Base-by-base conservation (phyloP, 148 eudicot species). In the Fagopyrum tataricum region DNA sequence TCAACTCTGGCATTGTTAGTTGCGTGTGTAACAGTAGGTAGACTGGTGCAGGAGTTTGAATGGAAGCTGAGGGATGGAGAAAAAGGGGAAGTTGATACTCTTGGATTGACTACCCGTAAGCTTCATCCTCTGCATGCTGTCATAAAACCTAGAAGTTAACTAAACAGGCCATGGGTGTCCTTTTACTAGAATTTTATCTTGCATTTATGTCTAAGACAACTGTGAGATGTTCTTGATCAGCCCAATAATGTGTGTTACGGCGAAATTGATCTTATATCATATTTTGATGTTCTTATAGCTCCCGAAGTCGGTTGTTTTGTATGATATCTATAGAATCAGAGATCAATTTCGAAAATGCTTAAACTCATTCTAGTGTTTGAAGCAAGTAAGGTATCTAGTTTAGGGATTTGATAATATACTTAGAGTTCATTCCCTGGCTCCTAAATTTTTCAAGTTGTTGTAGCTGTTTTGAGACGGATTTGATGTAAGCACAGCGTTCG, bases 21-120 rank as follows among this genome's bases (percentile, higher is more conserved):
- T 53, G 59, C 83, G 2, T 79, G 92, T 72, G 71, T 75, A 0
- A 56, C 84, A 0, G 82, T 88, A 13, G 92, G 79, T 1, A 84
- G 92, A 73, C 49, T 86, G 0, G 75, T 88, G 2, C 92, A 88
- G 72, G 88, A 88, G 70, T 88, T 86, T 9, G 86, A 82, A 77
- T 88, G 92, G 92, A 81, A 72, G 44, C 73, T 88, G n/a, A 76
- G 49, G 21, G 85, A 79, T 2, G 81, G 82, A 48, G 89, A 84
- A 49, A 82, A 76, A 84, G 88, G 52, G 11, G 75, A 88, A 31
- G 81, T 86, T 9, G 84, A 84, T 40, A 86, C 80, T 40, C 17
- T 86, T 0, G 86, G 80, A 24, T 79, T 88, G 18, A 82, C 87
- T 9, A 72, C 78, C 18, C 82, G 74, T 15, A 88, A 79, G 72